These are phyloP conservation scores for Citrus trifoliata DNA, from an alignment of 345 rosid genomes.

Conservation along the genomic window DNA sequence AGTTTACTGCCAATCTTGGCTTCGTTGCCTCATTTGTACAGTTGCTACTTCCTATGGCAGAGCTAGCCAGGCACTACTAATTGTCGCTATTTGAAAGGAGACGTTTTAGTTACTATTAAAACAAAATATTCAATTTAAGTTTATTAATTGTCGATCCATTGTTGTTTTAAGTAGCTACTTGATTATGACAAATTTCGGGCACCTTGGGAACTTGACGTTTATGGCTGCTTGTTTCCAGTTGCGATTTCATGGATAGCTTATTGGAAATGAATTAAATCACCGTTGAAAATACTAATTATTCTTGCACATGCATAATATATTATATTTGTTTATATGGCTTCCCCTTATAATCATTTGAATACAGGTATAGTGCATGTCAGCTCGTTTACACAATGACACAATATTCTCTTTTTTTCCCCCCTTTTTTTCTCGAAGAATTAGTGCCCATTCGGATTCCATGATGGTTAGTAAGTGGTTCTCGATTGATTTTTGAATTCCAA, in stretches of 20 bases:
- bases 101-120: too few species aligned
- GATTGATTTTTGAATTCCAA: not conserved
- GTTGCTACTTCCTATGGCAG: not conserved
- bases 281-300: not conserved
- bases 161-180: too few species aligned
- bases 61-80: not conserved
- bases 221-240: too few species aligned
- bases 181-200: too few species aligned
- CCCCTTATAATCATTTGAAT: not conserved
- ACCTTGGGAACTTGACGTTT: too few species aligned
- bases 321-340: not conserved
- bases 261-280: not conserved
- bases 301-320: not conserved
- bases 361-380: not conserved
- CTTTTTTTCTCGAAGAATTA: not conserved
- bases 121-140: too few species aligned
- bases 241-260: too few species aligned
- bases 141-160: too few species aligned
- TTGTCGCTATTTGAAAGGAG: too few species aligned
- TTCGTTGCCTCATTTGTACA: not conserved
- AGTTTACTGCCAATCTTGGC: slow-evolving; percentile 10
- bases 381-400: not conserved
- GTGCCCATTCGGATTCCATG: slow-evolving; percentile 4
- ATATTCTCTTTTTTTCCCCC: not conserved
- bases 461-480: not conserved